Evolutionary conservation across 169 alveolate species (phyloP), one percentile per base, ranked within the genome.

Genomic region (Plasmodium gallinaceum): DNA sequence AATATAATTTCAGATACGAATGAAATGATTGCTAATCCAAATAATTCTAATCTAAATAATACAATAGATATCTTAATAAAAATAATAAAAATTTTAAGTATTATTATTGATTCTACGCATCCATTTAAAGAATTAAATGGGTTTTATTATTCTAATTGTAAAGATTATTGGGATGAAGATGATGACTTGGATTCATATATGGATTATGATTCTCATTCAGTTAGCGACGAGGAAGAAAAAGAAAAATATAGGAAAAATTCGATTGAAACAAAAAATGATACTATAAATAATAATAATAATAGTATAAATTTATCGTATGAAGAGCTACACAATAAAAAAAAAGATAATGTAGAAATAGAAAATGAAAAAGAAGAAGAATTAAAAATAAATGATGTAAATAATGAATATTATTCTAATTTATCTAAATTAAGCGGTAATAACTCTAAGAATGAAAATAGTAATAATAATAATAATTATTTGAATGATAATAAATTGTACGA

Each of bases 21-120:
- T 51, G 65, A 52, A 26, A 14, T 78, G 0, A 37, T 42, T 9
- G 26, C 62, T 7, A 78, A 66, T n/a, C 62, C 76, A 0, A 65
- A 57, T 51, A 78, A 64, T 18, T 18, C 26, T 42, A 78, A n/a
- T 45, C 8, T 78, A n/a, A 58, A 26, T 20, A 78, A 26, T 18
- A 48, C 70, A 7, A 62, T 78, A 18, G 89, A 78, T 51, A 78
- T 78, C n/a, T 24, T 78, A 10, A 78, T 78, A 9, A 78, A 78
- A 45, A 16, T 78, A 5, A 78, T 78, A 18, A 78, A 78, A 45
- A 10, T 78, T 10, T 9, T 78, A n/a, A 78, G 78, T 57, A 64
- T 78, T 7, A 24, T 45, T 0, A 54, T 78, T 8, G 89, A 43
- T 37, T 54, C 89, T 39, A 16, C 24, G 0, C 89, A 78, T 16